These are phyloP conservation scores for Quercus rubra DNA, from an alignment of 306 rosid genomes.

Conservation along the genomic window DNA sequence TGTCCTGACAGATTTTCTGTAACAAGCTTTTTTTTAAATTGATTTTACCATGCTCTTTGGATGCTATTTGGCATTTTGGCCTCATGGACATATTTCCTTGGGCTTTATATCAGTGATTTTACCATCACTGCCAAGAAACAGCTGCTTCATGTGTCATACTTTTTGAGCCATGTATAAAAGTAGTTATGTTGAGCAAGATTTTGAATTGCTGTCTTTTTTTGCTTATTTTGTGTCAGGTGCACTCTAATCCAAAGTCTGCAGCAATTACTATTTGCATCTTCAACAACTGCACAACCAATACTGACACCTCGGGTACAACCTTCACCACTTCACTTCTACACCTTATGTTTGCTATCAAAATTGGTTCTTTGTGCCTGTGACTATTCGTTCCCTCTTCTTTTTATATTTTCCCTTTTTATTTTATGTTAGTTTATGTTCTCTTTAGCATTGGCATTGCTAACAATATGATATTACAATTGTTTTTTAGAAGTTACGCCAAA, in stretches of 20 bases:
- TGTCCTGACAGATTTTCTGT: not conserved
- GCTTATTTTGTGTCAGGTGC: slow-evolving; percentile 50
- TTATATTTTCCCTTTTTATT: slow-evolving; percentile 1
- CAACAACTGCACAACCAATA: slow-evolving; percentile 96
- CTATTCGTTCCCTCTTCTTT: not conserved
- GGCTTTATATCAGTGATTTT: not conserved
- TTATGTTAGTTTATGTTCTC: not conserved
- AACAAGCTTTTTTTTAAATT: not conserved
- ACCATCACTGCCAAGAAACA: not conserved
- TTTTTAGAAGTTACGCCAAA: not conserved
- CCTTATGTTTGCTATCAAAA: slow-evolving; percentile 14
- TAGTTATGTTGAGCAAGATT: not conserved
- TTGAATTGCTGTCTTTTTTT: not conserved
- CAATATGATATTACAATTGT: not conserved
- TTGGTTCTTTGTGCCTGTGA: not conserved
- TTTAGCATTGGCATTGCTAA: too few species aligned
- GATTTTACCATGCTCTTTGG: too few species aligned
- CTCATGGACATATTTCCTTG: not conserved
- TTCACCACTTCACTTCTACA: slow-evolving; percentile 12
- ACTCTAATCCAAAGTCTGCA: slow-evolving; percentile 91
- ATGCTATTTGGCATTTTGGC: not conserved
- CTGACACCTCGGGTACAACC: slow-evolving; percentile 83
- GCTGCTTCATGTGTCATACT: not conserved
- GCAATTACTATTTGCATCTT: slow-evolving; percentile 89
- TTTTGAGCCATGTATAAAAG: not conserved